Evolutionary conservation across 164 flowering plant genomes (phyloP).

Genomic region (Umbilicus rupestris): DNA sequence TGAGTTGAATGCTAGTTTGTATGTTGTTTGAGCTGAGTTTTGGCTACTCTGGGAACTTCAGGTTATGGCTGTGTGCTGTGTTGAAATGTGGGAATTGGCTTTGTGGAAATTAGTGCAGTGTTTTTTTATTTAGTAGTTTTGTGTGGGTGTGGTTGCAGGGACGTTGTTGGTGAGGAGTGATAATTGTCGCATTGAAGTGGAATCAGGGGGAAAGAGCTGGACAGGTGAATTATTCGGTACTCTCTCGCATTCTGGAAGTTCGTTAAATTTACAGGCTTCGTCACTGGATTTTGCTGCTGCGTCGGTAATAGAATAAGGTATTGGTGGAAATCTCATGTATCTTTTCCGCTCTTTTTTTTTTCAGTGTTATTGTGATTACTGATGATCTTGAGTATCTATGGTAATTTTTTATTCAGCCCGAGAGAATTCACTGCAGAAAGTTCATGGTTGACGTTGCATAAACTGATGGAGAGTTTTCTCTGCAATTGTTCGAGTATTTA

Average conservation of each 20-base stretch:
- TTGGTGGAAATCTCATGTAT: too few species aligned
- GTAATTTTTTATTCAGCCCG: neutral
- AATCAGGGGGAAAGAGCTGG: neutral
- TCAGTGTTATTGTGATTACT: neutral
- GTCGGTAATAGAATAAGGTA: neutral
- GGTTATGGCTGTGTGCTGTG: neutral
- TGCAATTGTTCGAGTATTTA: neutral
- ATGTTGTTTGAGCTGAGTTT: too few species aligned
- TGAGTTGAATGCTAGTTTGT: neutral
- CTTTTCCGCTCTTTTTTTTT: neutral
- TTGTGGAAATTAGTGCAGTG: too few species aligned
- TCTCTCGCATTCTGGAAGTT: neutral
- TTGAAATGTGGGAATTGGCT: neutral
- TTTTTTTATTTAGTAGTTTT: too few species aligned
- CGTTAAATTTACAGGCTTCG: neutral
- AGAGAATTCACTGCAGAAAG: constrained; percentile 17
- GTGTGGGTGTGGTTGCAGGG: too few species aligned
- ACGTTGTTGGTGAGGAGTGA: neutral
- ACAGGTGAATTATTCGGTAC: neutral
- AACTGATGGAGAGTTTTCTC: constrained; percentile 31
- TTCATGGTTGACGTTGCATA: constrained; percentile 24
- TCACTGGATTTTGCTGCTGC: neutral
- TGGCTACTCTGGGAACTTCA: too few species aligned
- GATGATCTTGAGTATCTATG: neutral
- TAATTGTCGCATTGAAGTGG: neutral